phyloP scores from a whole-genome alignment of 2,329 filamentous ascomycete species.

The Ramularia collo-cygni region DNA sequence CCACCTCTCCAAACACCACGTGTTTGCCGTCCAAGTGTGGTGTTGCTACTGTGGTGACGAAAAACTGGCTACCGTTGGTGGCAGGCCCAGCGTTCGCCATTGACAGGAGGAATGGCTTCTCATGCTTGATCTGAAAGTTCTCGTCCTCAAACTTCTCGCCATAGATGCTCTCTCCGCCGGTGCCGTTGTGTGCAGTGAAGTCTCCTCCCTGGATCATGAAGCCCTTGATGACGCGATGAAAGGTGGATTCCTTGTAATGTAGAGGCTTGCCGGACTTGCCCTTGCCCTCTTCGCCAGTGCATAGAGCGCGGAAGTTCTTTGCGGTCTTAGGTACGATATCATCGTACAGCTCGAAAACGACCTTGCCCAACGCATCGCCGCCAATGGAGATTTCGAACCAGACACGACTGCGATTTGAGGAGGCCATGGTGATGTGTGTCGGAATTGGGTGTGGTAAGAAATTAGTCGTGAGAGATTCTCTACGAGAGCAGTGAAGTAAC shows the following conservation, averaged over 20 bases:
- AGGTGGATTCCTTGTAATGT: conserved; percentile 84
- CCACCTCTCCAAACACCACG: conserved; percentile 92
- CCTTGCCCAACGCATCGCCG: conserved; percentile 62
- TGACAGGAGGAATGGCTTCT: conserved; percentile 84
- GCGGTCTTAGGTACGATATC: conserved; percentile 82
- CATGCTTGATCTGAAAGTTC: conserved; percentile 88
- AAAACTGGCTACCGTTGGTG: conserved; percentile 97
- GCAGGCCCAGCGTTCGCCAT: conserved; percentile 97
- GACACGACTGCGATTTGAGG: conserved; percentile 60
- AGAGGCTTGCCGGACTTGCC: conserved; percentile 78
- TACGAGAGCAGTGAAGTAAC: no score
- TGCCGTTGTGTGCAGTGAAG: conserved; percentile 91
- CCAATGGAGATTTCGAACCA: conserved; percentile 91
- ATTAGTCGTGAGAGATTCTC: no score
- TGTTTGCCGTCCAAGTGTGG: conserved; percentile 94
- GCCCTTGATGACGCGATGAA: conserved; percentile 95
- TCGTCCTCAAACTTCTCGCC: conserved; percentile 96
- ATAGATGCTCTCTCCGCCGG: conserved; percentile 94
- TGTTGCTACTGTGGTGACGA: conserved; percentile 91
- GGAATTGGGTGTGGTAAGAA: no score
- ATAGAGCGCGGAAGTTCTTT: conserved; percentile 91
- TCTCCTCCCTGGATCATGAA: conserved; percentile 99
- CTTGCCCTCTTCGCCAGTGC: conserved; percentile 86
- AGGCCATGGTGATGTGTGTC: conserved; percentile 6
- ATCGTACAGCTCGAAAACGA: conserved; percentile 73